Conservation (phyloP, 148 eudicot species). For the Polygonum aviculare region DNA sequence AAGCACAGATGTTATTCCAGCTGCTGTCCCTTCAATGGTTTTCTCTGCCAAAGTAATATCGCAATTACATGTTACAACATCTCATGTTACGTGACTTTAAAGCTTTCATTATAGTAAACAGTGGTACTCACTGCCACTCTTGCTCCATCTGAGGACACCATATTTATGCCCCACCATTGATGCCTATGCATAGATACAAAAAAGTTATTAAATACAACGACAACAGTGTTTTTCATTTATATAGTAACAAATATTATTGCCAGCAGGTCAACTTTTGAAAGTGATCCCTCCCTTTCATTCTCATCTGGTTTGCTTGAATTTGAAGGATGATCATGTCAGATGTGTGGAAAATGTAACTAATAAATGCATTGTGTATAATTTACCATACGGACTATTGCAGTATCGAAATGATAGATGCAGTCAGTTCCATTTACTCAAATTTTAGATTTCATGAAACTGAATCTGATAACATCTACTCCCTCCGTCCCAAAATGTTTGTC, state of each 20-base stretch:
- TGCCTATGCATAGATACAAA: slow-evolving; percentile 38
- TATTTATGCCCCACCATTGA: slow-evolving; percentile 97
- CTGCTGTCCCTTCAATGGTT: slow-evolving; percentile 95
- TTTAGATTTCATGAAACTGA: background rate
- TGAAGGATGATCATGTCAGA: background rate
- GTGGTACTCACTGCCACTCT: slow-evolving; percentile 68
- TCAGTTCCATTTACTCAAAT: background rate
- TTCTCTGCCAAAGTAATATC: slow-evolving; percentile 38
- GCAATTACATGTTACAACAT: background rate
- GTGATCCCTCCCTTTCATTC: background rate
- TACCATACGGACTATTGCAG: background rate
- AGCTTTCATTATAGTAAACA: background rate
- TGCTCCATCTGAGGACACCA: slow-evolving; percentile 93
- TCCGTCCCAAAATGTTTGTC: too few species aligned
- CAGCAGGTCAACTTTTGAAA: background rate
- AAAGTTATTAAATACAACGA: background rate
- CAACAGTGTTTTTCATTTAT: background rate
- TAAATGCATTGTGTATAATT: background rate
- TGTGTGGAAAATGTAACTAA: background rate
- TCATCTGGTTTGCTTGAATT: background rate
- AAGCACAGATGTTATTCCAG: slow-evolving; percentile 90
- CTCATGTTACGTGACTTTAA: background rate
- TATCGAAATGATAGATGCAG: background rate
- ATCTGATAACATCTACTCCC: background rate
- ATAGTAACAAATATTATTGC: background rate